These are phyloP conservation scores for Rhizoctonia solani DNA, from an alignment of 1,284 basidiomycete genomes.

Conservation along the genomic window DNA sequence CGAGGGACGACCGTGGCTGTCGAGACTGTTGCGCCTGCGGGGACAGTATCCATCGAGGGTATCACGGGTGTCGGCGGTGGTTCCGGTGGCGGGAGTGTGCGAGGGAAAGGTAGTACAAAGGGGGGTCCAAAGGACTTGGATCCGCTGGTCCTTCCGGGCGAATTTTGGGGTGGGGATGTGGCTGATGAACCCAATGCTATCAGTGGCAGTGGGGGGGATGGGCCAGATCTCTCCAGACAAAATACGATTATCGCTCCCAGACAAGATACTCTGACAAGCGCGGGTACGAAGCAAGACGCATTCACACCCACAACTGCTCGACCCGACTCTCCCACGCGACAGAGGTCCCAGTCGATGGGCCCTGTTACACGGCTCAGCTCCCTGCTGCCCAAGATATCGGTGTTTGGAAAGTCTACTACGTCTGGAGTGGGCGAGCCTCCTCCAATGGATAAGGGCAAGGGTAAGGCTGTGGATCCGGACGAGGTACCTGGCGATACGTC, in stretches of 20 bases:
- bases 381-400: slow-evolving; percentile 25
- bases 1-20: slow-evolving; percentile 29
- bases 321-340: neutral
- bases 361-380: neutral
- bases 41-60: neutral
- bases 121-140: neutral
- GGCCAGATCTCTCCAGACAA: no score
- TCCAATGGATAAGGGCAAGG: neutral
- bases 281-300: no score
- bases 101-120: neutral
- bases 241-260: no score
- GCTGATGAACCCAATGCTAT: no score
- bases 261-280: no score
- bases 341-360: slow-evolving; percentile 8
- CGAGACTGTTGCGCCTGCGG: slow-evolving; percentile 37
- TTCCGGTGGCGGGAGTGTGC: neutral
- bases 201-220: no score
- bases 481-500: no score
- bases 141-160: slow-evolving; percentile 21
- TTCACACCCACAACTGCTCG: no score
- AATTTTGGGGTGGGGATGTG: neutral
- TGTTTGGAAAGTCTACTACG: slow-evolving; percentile 24
- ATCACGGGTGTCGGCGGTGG: slow-evolving; percentile 6
- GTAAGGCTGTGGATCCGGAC: slow-evolving; percentile 8
- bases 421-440: slow-evolving; percentile 9